Evolutionary conservation across 2,329 filamentous ascomycete species (phyloP), one percentile per base, ranked within the genome.

Genomic region (Alternaria metachromatica): DNA sequence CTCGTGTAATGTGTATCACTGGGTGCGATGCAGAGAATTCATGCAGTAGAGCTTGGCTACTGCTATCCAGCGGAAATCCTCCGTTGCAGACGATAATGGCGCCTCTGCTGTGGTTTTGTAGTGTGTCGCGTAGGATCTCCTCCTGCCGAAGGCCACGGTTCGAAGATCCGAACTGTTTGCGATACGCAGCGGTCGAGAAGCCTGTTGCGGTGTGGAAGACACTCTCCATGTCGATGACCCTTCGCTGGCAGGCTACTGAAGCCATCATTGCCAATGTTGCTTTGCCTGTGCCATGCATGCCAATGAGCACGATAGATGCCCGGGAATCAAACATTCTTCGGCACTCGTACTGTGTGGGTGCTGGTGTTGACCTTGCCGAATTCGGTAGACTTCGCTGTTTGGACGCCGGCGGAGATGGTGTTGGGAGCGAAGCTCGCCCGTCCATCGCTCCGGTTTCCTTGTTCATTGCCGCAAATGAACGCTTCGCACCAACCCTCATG

Each of bases 271-370:
- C 91, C 7, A 94, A 82, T 1, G 90, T 93, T 3, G 90, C 90
- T 77, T 94, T 94, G 11, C 92, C 92, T 5, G 89, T 87, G 11
- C 91, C 91, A n/a, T 90, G 88, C 57, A 92, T 88, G 2, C 92
- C 91, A 18, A 92, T 86, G 15, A 94, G 83, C 11, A 93, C 86
- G 58, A 94, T 88, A 2, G 91, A 92, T 3, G 90, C 88, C 81
- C 91, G 86, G 4, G 84, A 78, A 7, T 83, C 80, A 71, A 91
- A 91, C 15, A 77, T 74, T 44, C 71, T 81, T 58, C 71, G 67
- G 6, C 74, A 74, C 43, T 78, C 72, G 43, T 48, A 50, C 28
- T 66, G 67, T 28, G 66, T 55, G 21, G 71, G 67, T 23, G 64
- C 73, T 25, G 74, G 72, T 60, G 69, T 74, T 18, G 72, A 70